These are phyloP conservation scores for Heterobasidion parviporum DNA, from an alignment of 1,284 basidiomycete species.

Conservation along the genomic window DNA sequence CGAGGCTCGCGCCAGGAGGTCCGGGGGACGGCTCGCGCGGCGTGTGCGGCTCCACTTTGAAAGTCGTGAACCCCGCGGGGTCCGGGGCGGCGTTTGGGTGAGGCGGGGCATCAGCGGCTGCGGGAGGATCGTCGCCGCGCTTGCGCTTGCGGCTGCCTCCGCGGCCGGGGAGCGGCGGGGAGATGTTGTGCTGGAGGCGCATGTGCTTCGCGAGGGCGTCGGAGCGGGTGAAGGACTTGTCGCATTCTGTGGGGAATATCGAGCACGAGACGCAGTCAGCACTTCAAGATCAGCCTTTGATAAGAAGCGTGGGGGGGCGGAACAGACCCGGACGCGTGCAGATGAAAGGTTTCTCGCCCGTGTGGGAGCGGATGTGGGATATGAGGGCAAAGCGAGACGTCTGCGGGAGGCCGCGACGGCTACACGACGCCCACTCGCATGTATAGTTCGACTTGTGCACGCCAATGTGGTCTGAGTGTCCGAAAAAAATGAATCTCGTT, in stretches of 20 bases:
- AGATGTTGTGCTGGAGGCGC: conserved; percentile 80
- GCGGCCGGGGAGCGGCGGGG: conserved; percentile 60
- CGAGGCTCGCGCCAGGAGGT: conserved; percentile 15
- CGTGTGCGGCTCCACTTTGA: conserved; percentile 53
- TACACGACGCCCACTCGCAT: conserved; percentile 84
- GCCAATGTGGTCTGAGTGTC: conserved; percentile 62
- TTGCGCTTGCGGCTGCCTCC: conserved; percentile 52
- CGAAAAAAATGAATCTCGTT: not conserved
- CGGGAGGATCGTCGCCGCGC: conserved; percentile 4
- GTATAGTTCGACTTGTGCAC: conserved; percentile 83
- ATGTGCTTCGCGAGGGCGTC: conserved; percentile 90
- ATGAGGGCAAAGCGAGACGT: conserved; percentile 84
- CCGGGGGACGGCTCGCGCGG: conserved; percentile 28
- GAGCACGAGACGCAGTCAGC: too few relatives aligned
- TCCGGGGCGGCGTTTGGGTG: not conserved
- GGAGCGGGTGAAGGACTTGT: conserved; percentile 88
- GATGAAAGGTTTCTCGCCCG: conserved; percentile 88
- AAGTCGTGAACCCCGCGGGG: conserved; percentile 36
- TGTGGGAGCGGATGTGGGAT: conserved; percentile 83
- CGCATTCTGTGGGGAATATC: conserved; percentile 56
- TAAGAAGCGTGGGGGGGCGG: too few relatives aligned
- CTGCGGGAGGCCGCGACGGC: conserved; percentile 71
- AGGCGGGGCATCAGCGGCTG: not conserved
- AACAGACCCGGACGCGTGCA: conserved; percentile 48
- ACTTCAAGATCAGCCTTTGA: too few relatives aligned